Evolutionary conservation across 805 yeast species (phyloP).

Genomic region (Scheffersomyces spartinae): DNA sequence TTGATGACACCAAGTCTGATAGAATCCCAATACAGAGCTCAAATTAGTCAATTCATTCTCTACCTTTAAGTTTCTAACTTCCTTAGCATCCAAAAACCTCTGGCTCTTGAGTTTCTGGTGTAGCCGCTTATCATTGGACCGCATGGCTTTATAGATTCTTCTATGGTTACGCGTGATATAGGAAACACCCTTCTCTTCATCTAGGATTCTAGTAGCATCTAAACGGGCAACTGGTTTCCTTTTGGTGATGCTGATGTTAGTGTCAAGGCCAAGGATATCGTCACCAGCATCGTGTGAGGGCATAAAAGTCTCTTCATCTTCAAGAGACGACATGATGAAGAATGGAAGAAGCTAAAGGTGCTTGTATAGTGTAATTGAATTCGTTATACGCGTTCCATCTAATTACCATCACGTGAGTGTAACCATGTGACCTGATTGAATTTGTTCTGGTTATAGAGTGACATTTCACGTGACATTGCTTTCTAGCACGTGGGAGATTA

Average conservation of each 20-base stretch:
- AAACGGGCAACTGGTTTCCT: conserved; percentile 23
- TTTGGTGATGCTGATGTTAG: conserved; percentile 20
- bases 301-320: too few species aligned
- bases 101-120: conserved; percentile 8
- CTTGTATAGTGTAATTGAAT: too few species aligned
- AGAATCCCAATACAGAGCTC: conserved; percentile 25
- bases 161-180: conserved; percentile 19
- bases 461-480: too few species aligned
- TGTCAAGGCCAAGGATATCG: conserved; percentile 24
- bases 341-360: too few species aligned
- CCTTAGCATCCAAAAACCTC: too few species aligned
- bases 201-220: conserved; percentile 27
- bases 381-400: too few species aligned
- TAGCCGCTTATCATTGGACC: conserved; percentile 14
- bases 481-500: too few species aligned
- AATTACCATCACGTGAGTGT: too few species aligned
- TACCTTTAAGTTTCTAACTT: conserved; percentile 7
- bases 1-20: conserved; percentile 36
- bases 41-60: conserved; percentile 25
- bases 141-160: conserved; percentile 14
- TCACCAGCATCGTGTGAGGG: conserved; percentile 6
- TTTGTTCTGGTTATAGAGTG: too few species aligned
- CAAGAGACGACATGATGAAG: too few species aligned
- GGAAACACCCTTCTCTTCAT: conserved; percentile 19
- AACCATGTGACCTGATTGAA: too few species aligned